Conservation (phyloP, 2,329 filamentous ascomycete species). For the Ophiosphaerella korrae region DNA sequence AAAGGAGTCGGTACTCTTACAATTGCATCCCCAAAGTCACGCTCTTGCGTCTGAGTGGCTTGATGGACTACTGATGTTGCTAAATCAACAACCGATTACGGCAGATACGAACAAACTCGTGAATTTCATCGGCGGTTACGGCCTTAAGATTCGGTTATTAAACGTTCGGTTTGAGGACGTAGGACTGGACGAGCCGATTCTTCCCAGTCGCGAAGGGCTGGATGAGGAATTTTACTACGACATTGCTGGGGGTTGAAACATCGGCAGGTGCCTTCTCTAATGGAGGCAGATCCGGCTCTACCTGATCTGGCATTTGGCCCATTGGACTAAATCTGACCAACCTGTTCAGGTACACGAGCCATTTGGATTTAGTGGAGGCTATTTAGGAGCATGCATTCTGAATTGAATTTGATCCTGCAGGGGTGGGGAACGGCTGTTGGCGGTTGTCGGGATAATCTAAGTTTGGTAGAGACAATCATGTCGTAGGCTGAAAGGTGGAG, state of each 20-base stretch:
- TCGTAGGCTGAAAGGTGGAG: too few species aligned
- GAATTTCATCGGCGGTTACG: slow-evolving; percentile 83
- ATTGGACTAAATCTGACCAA: neutral
- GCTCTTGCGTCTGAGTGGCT: slow-evolving; percentile 94
- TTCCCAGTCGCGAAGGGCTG: slow-evolving; percentile 82
- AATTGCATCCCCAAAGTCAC: slow-evolving; percentile 80
- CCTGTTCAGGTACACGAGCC: neutral
- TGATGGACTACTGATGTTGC: slow-evolving; percentile 90
- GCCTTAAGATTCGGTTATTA: slow-evolving; percentile 86
- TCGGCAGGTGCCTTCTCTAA: neutral
- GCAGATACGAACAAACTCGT: slow-evolving; percentile 91
- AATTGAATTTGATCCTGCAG: too few species aligned
- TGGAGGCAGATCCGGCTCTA: neutral
- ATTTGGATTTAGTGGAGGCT: neutral
- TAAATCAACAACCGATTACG: slow-evolving; percentile 96
- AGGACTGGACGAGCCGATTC: slow-evolving; percentile 68
- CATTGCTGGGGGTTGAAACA: slow-evolving; percentile 42
- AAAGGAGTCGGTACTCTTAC: slow-evolving; percentile 76
- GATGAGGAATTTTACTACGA: slow-evolving; percentile 96
- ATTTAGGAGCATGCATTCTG: neutral
- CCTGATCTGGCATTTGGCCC: slow-evolving; percentile 2
- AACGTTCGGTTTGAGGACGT: slow-evolving; percentile 90
- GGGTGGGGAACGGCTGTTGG: too few species aligned
- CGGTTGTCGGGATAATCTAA: neutral
- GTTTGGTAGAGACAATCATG: neutral